These are phyloP conservation scores for Xylaria multiplex DNA, from an alignment of 2,329 filamentous ascomycete species.

Conservation along the genomic window DNA sequence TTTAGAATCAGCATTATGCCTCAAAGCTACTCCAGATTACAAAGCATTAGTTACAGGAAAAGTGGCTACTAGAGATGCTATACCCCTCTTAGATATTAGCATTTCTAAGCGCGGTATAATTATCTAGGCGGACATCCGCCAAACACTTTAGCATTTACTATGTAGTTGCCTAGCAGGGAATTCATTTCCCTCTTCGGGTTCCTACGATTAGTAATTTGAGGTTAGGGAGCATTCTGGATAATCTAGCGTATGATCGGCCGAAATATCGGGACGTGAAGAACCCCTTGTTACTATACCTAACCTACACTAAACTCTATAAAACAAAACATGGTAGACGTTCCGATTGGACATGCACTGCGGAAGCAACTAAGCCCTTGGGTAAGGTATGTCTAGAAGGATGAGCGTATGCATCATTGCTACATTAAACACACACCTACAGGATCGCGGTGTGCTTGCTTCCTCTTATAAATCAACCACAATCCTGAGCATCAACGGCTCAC, in stretches of 20 bases:
- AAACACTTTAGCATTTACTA: background rate
- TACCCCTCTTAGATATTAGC: background rate
- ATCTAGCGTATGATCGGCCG: background rate
- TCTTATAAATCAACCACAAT: too few relatives aligned
- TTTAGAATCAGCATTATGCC: background rate
- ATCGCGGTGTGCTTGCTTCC: too few relatives aligned
- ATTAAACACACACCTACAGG: too few relatives aligned
- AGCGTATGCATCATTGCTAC: too few relatives aligned
- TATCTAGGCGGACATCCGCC: background rate
- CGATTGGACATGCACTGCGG: too few relatives aligned
- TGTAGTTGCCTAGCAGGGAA: too few relatives aligned
- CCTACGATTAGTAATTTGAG: background rate
- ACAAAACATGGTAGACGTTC: too few relatives aligned
- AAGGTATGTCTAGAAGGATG: too few relatives aligned
- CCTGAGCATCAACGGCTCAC: too few relatives aligned
- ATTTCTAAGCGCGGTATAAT: slow-evolving; percentile 21
- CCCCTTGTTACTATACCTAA: too few relatives aligned
- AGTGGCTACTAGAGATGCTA: background rate
- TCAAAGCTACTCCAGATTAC: slow-evolving; percentile 11
- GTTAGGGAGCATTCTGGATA: background rate
- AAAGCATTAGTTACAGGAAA: slow-evolving; percentile 8
- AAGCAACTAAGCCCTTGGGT: too few relatives aligned
- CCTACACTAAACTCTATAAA: too few relatives aligned
- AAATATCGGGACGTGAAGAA: background rate
- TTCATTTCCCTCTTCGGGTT: background rate